Conservation (phyloP, 495 filamentous ascomycete species). For the Aspergillus conjunctus region DNA sequence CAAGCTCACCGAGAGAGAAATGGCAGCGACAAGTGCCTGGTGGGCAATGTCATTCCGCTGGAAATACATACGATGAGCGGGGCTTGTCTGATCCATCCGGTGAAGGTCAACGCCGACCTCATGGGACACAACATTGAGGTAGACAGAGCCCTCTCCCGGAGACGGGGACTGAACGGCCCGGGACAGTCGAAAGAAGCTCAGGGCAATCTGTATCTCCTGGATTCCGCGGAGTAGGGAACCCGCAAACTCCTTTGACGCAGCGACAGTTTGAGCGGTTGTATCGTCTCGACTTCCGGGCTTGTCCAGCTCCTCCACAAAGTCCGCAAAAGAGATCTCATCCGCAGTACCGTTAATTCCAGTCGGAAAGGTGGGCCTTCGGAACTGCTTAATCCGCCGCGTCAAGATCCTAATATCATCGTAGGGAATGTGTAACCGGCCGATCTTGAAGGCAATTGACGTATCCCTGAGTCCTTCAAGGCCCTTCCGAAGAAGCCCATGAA, state of each 20-base stretch:
- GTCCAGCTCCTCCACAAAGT: slow-evolving; percentile 78
- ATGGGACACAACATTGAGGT: slow-evolving; percentile 88
- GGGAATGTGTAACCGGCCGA: slow-evolving; percentile 86
- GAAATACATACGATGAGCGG: slow-evolving; percentile 99
- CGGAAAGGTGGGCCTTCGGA: slow-evolving; percentile 32
- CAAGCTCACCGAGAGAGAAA: slow-evolving; percentile 87
- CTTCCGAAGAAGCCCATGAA: slow-evolving; percentile 91
- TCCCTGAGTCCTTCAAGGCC: slow-evolving; percentile 85
- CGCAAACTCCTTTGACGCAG: slow-evolving; percentile 90
- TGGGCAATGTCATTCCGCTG: slow-evolving; percentile 90
- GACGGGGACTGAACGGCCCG: slow-evolving; percentile 69
- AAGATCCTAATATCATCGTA: slow-evolving; percentile 81
- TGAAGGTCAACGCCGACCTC: slow-evolving; percentile 93
- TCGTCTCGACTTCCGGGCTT: slow-evolving; percentile 72
- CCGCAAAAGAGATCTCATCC: slow-evolving; percentile 65
- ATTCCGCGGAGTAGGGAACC: slow-evolving; percentile 89
- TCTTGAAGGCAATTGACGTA: slow-evolving; percentile 84
- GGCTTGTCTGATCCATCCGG: slow-evolving; percentile 88
- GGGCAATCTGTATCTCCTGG: slow-evolving; percentile 92
- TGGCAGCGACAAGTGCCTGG: slow-evolving; percentile 88
- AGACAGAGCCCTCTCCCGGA: slow-evolving; percentile 66
- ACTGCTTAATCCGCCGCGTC: slow-evolving; percentile 50
- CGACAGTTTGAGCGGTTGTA: slow-evolving; percentile 78
- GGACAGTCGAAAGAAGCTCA: slow-evolving; percentile 88
- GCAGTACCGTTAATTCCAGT: slow-evolving; percentile 43